Evolutionary conservation across 805 yeast genomes (phyloP), one percentile per base, ranked within the genome.

Genomic region (Scheffersomyces spartinae): DNA sequence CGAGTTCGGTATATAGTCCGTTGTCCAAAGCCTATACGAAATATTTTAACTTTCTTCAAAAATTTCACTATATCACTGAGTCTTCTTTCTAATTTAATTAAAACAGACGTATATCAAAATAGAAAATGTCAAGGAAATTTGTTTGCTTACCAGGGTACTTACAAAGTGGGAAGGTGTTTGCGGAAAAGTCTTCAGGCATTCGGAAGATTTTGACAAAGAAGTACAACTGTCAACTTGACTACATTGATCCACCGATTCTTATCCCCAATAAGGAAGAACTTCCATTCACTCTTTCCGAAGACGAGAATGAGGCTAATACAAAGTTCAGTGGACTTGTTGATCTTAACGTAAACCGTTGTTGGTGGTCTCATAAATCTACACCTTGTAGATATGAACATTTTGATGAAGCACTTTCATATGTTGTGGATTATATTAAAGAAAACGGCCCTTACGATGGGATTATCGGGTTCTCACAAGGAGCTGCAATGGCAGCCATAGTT

Each of bases 401-500:
- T 15, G 42, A 47, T 6, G 44, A 43, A 12, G 34, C 60, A 1
- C 26, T 53, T 14, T 26, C 43, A 5, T 45, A 39, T 25, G 34
- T 56, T 12, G 30, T 39, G 15, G 28, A 44, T 1, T 40, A 58
- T 28, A 45, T 60, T 20, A 36, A 39, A 19, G 25, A 40, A 23
- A 38, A 58, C 29, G 66, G 66, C 6, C 66, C 66, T 1, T 59
- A 51, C 34, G 54, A 55, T 24, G 65, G 64, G 1, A 40, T 60
- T 13, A 37, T 60, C 18, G 66, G 65, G 3, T 60, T 58, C 27
- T 52, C 61, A 14, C 66, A 60, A 33, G 66, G 66, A 16, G 63
- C 62, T 2, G 54, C 57, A 6, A 46, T 59, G 55, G 36, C 60
- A 3, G 40, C 53, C 3, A 38, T 51, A 4, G 26, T 52, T 6